Evolutionary conservation across 495 filamentous ascomycete genomes (phyloP).

Genomic region (Aspergillus kassunensis): DNA sequence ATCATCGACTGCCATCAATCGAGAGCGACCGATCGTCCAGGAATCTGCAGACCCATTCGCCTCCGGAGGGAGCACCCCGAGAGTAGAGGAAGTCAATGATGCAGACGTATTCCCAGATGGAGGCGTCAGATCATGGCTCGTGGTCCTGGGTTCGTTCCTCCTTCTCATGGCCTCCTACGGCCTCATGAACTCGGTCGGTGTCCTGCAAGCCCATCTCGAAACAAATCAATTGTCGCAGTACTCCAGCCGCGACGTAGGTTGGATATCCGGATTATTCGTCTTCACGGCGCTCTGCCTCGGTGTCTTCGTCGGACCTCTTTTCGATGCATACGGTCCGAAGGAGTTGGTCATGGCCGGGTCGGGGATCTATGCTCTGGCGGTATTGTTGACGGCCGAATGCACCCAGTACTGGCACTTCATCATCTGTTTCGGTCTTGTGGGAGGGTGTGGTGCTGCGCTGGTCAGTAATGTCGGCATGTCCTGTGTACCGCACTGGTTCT

Average conservation of each 20-base stretch:
- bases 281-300: constrained; percentile 60
- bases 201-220: constrained; percentile 60
- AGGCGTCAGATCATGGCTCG: constrained; percentile 49
- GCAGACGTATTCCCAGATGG: constrained; percentile 35
- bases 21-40: not conserved
- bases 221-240: constrained; percentile 55
- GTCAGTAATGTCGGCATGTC: constrained; percentile 50
- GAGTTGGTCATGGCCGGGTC: constrained; percentile 51
- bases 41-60: not conserved
- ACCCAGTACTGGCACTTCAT: constrained; percentile 63
- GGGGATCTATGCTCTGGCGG: constrained; percentile 43
- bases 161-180: constrained; percentile 59
- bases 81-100: not conserved
- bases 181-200: constrained; percentile 57
- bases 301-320: constrained; percentile 62
- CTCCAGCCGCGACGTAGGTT: constrained; percentile 55
- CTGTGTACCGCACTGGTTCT: constrained; percentile 40
- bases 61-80: not conserved
- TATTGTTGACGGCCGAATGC: constrained; percentile 55
- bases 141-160: constrained; percentile 60
- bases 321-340: constrained; percentile 57
- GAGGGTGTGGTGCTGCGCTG: constrained; percentile 53
- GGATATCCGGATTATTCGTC: constrained; percentile 61
- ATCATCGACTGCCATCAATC: not conserved
- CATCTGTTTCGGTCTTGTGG: constrained; percentile 39